Evolutionary conservation across 2,329 filamentous ascomycete genomes (phyloP), one percentile per base, ranked within the genome.

Genomic region (Xylariaceae sp.): DNA sequence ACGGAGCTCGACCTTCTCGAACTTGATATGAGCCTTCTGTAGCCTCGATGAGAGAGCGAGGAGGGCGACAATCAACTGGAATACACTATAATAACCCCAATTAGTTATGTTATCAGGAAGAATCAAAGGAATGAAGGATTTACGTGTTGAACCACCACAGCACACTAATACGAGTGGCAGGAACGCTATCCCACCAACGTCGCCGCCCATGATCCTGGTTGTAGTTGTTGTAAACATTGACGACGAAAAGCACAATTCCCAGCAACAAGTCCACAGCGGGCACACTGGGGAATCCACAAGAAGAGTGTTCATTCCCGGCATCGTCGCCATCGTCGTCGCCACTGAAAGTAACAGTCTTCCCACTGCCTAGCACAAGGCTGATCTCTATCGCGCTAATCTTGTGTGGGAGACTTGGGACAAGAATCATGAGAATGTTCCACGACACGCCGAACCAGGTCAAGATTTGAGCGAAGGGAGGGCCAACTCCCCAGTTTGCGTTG

Each of bases 381-480:
- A 54, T 17, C 9, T n/a, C n/a, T n/a, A n/a, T n/a, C n/a, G n/a
- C n/a, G n/a, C n/a, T n/a, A n/a, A n/a, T 38, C 22, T 42, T 47
- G 42, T 19, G 36, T 11, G 44, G 6, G 22, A 41, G 7, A 28
- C 7, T 17, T n/a, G n/a, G n/a, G n/a, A n/a, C n/a, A 44, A 31
- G 18, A 36, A 55, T 14, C 31, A 43, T 16, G 5, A 52, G 18
- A 13, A 9, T 17, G 38, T 57, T 45, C 52, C 55, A 57, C 3
- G 16, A 41, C 13, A 31, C 11, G 13, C 36, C 14, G 10, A 49
- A 1, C 50, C 50, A 57, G 3, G 33, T 42, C n/a, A 52, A 19
- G 42, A 52, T 34, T 6, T 38, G 33, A 14, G 50, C 34, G 6
- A 12, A 11, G 7, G 49, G 36, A 2, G 12, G 16, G 12, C 13